Percentiles rank a stretch among this genome's conserved stretches.
phyloP scores from a whole-genome alignment of 2,329 filamentous ascomycete genomes.

The Aspergillaceae sp. region DNA sequence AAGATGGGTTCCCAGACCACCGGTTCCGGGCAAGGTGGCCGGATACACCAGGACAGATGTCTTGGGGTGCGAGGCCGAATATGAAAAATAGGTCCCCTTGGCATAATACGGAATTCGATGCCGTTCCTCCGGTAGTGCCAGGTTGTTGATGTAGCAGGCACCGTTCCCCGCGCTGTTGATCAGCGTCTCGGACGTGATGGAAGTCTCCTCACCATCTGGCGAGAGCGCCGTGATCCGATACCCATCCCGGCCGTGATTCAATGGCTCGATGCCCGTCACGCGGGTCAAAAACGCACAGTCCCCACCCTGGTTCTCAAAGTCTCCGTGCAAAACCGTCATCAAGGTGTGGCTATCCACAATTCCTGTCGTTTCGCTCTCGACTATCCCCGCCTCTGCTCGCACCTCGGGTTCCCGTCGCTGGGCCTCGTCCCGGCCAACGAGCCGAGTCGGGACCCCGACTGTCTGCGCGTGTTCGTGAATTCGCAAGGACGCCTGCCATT shows the following conservation, averaged over 20 bases:
- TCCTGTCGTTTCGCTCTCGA: not conserved
- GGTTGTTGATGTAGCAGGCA: conserved; percentile 70
- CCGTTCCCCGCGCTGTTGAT: conserved; percentile 80
- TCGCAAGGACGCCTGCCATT: conserved; percentile 52
- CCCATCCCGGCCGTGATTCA: conserved; percentile 47
- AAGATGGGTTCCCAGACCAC: conserved; percentile 86
- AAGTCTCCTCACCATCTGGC: conserved; percentile 29
- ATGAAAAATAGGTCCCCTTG: conserved; percentile 94
- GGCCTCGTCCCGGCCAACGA: conserved; percentile 58
- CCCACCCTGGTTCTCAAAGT: conserved; percentile 69
- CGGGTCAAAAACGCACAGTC: conserved; percentile 60
- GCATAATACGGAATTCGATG: conserved; percentile 65
- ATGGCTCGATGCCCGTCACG: conserved; percentile 53
- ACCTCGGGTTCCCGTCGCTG: conserved; percentile 63
- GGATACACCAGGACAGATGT: conserved; percentile 77
- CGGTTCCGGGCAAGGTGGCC: conserved; percentile 69
- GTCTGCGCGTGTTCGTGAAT: conserved; percentile 46
- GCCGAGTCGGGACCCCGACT: conserved; percentile 61
- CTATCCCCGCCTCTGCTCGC: conserved; percentile 9
- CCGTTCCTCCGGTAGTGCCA: conserved; percentile 52
- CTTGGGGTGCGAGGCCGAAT: conserved; percentile 55
- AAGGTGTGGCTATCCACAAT: conserved; percentile 75
- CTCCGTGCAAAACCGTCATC: conserved; percentile 71
- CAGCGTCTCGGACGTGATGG: conserved; percentile 65
- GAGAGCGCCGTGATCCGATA: conserved; percentile 58